Evolutionary conservation across 2,329 filamentous ascomycete genomes (phyloP), one percentile per base, ranked within the genome.

Genomic region (Huntiella decipiens): DNA sequence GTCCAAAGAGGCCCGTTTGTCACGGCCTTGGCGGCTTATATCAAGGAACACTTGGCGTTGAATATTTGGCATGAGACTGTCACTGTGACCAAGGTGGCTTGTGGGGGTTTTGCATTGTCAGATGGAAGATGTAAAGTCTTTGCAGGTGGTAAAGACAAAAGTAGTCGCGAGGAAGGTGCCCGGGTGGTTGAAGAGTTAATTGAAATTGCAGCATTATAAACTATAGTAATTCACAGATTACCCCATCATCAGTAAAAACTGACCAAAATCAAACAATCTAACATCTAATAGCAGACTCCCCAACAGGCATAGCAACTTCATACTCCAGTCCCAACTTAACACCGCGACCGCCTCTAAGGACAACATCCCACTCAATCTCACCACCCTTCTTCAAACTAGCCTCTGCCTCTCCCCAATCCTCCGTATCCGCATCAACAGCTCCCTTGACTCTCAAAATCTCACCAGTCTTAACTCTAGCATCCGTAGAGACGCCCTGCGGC

Each of bases 271-370:
- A 17, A 12, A 16, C 17, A 40, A 16, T 19, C 38, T 11, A 17
- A 22, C 13, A 19, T 10, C 17, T 22, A 22, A 17, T 12, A 42
- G 66, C 62, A 5, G 52, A 56, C 50, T 74, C 70, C 6, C 66
- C 67, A 12, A 58, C 58, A 1, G 77, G 77, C 52, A 73, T 62
- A 16, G 65, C 66, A 13, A 77, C 68, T 50, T 73, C 67, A 58
- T 81, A 82, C 60, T 77, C 73, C 49, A 82, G 55, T 17, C 60
- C 60, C 50, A 82, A 57, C 57, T 68, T 70, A 12, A 73, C 70
- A 3, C 68, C 65, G 53, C 67, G 66, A 19, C 75, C 73, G 0
- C 72, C 65, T 50, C 75, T 70, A 43, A 81, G 57, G 38, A 57
- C 63, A 8, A 80, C 66, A 44, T 71, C 65, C 73, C 75, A 80